Evolutionary conservation across 371 early-diverging fungal species (phyloP).

Genomic region (Circinella umbellata): DNA sequence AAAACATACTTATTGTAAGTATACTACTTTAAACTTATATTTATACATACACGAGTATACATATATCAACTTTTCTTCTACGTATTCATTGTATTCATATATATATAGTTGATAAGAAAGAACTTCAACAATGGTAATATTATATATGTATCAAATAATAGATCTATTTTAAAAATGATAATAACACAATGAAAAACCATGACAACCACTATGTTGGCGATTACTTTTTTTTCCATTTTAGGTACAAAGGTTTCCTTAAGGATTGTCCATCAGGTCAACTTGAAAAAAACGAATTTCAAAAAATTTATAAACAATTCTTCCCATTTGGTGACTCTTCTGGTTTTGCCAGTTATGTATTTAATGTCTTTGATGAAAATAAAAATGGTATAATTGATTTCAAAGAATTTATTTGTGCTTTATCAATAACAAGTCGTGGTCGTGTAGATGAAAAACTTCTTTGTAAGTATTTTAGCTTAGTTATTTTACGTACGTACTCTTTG

Average conservation of each 20-base stretch:
- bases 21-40: neutral
- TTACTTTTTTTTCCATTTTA: conserved; percentile 21
- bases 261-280: conserved; percentile 91
- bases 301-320: conserved; percentile 96
- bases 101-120: conserved; percentile 87
- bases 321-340: conserved; percentile 94
- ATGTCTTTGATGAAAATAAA: conserved; percentile 88
- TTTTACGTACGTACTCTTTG: neutral
- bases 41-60: neutral
- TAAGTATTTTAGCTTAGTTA: conserved; percentile 35
- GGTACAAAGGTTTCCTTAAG: conserved; percentile 94
- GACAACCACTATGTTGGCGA: too few relatives aligned
- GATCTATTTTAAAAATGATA: too few relatives aligned
- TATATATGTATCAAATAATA: too few relatives aligned
- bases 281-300: conserved; percentile 85
- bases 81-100: neutral
- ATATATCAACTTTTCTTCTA: neutral
- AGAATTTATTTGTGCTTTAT: conserved; percentile 90
- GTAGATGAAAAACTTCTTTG: conserved; percentile 90
- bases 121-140: conserved; percentile 90
- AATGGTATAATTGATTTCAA: conserved; percentile 91
- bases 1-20: conserved; percentile 83
- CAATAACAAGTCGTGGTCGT: conserved; percentile 84
- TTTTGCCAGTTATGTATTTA: conserved; percentile 92
- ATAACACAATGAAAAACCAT: neutral